Evolutionary conservation across 1,139 yeast species (phyloP).

Genomic region (Taiozyma sp.): DNA sequence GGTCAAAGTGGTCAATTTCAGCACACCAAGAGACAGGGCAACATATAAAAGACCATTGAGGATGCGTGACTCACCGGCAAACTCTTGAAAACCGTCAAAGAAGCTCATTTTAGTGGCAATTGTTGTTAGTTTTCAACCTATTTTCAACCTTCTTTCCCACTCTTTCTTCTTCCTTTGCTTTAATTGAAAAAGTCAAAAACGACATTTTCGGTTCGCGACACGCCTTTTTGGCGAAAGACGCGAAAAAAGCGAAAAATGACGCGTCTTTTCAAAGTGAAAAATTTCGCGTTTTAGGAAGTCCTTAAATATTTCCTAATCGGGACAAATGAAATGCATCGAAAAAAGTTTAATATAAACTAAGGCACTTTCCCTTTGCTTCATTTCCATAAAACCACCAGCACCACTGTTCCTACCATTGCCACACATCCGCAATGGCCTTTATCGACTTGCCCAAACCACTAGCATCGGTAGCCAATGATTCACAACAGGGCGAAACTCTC

Average conservation of each 20-base stretch:
- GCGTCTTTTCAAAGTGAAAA: neutral
- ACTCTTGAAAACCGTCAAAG: slow-evolving; percentile 21
- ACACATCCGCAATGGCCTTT: neutral
- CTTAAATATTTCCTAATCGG: neutral
- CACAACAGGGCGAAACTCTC: neutral
- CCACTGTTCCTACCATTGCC: neutral
- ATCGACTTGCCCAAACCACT: neutral
- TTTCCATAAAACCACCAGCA: neutral
- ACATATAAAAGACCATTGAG: slow-evolving; percentile 26
- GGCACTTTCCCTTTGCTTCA: neutral
- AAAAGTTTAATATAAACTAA: neutral
- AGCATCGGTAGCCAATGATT: neutral
- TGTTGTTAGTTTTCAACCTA: neutral
- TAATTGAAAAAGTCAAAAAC: neutral
- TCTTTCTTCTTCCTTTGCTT: neutral
- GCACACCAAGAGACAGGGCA: slow-evolving; percentile 44
- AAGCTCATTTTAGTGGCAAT: slow-evolving; percentile 21
- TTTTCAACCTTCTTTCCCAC: neutral
- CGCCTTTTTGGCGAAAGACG: neutral
- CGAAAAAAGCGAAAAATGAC: neutral
- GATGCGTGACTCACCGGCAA: slow-evolving; percentile 18
- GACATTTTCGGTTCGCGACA: neutral
- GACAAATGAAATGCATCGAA: neutral
- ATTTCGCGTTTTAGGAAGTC: neutral
- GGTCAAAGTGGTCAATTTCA: slow-evolving; percentile 41